Base-by-base conservation (phyloP, 768 basidiomycete species). In the Gautieria morchelliformis region DNA sequence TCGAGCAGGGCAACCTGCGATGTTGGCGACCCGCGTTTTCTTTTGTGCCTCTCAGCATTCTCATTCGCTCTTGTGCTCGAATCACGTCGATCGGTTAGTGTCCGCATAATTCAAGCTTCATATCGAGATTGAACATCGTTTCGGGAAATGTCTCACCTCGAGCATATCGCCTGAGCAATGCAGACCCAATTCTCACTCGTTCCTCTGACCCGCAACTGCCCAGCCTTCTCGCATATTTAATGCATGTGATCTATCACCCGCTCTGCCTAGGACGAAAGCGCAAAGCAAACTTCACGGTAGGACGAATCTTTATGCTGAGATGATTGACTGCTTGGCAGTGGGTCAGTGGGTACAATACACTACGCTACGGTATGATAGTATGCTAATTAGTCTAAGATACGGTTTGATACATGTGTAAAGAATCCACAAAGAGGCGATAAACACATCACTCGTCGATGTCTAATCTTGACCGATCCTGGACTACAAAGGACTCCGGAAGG, bases 91-190 rank as follows among this genome's bases (percentile, higher is more conserved):
- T 45, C 48, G 57, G 67, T 65, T 30, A 56, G 59, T 53, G 19
- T 30, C 12, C 19, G 20, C 37, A 51, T 35, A 15, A 33, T 59
- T 49, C 7, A 35, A 47, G n/a, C 32, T 17, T 52, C 7, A 15
- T 45, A 40, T 12, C 33, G 17, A 35, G 24, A 44, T n/a, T 52
- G 37, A 58, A 44, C 40, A 27, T 74, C 69, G 52, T 30, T 87
- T 87, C 65, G 84, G 85, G 46, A 82, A 80, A 65, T 83, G 85
- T 87, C 33, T 81, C 74, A 50, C 86, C 84, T 1, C 73, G 72
- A 62, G 70, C 71, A 60, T 87, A 87, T 69, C 74, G 84, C 32
- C 71, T 86, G 47, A 74, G 68, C 49, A 61, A 63, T 40, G 61
- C 62, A 19, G 52, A 61, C 20, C 20, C 44, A 39, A 24, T 59